phyloP scores from a whole-genome alignment of 306 rosid species.

The Glycine tomentella region DNA sequence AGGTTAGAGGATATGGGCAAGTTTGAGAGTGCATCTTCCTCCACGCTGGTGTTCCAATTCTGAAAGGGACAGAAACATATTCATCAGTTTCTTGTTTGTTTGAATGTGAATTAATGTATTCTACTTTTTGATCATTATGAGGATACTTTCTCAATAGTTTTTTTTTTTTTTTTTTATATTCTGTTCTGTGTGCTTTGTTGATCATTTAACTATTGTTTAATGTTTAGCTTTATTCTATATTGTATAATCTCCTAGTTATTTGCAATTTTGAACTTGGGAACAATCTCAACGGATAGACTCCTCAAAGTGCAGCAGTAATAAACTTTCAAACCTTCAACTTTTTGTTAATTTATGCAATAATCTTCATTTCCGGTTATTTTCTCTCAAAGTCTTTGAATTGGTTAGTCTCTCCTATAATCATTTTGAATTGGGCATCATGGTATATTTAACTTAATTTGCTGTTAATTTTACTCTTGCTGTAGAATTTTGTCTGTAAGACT shows the following conservation, averaged over 20 bases:
- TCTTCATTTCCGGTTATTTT: neutral
- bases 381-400: neutral
- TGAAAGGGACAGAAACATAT: too few species aligned
- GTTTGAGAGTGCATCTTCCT: conserved; percentile 37
- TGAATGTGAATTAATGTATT: conserved; percentile 2
- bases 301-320: neutral
- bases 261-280: conserved; percentile 16
- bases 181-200: neutral
- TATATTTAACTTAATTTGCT: neutral
- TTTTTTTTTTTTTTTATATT: neutral
- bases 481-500: too few species aligned
- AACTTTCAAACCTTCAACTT: neutral
- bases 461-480: neutral
- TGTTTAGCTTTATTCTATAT: neutral
- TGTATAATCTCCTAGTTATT: neutral
- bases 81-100: too few species aligned
- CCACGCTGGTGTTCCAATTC: conserved; percentile 25
- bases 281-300: neutral
- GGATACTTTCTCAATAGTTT: too few species aligned
- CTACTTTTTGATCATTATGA: neutral
- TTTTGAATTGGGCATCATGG: neutral
- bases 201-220: too few species aligned
- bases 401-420: neutral
- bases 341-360: neutral
- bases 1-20: neutral